Base-by-base conservation (phyloP, 148 eudicot genomes). In the Rhododendron ferrugineum region DNA sequence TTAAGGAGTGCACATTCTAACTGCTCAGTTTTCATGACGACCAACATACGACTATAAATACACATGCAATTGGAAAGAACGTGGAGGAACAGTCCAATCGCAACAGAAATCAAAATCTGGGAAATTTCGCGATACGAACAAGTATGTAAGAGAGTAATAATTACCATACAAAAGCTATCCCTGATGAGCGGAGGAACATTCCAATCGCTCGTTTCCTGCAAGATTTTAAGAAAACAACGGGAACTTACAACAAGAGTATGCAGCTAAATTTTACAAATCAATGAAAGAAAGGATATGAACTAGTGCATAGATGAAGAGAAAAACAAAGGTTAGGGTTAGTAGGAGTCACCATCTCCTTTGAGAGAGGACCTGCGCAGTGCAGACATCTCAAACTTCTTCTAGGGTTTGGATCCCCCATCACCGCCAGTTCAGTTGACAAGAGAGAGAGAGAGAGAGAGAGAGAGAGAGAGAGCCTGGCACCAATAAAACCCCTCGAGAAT, bases 301-400 rank as follows among this genome's bases (percentile, higher is more conserved):
- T 14, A 14, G 20, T 70, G 1, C 40, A 8, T 74, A 20, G 47
- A 74, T 5, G 70, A 14, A 26, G 16, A 11, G 56, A 2, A 46
- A 16, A 68, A 32, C 68, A 23, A 60, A 42, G 36, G 36, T 6
- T 68, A n/a, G 47, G 70, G 75, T 70, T 44, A 9, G 26, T 6
- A 50, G 22, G 14, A 40, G 8, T 81, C 88, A 94, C 98, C 93
- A 91, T 91, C 70, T 93, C 90, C 85, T 96, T 94, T 9, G 96
- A 82, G 47, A 96, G 95, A 89, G 96, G 98, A n/a, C 96, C 98
- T 73, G 98, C 98, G 78, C 96, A 96, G 88, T 93, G 96, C 13
- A 90, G 92, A 84, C 98, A 94, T 84, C 91, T 86, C 26, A 89
- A 22, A 30, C 54, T 42, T 62, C 26, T 86, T 80, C 82, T 81